Conservation (phyloP, 2,329 filamentous ascomycete genomes). For the Parafenestella ontariensis region DNA sequence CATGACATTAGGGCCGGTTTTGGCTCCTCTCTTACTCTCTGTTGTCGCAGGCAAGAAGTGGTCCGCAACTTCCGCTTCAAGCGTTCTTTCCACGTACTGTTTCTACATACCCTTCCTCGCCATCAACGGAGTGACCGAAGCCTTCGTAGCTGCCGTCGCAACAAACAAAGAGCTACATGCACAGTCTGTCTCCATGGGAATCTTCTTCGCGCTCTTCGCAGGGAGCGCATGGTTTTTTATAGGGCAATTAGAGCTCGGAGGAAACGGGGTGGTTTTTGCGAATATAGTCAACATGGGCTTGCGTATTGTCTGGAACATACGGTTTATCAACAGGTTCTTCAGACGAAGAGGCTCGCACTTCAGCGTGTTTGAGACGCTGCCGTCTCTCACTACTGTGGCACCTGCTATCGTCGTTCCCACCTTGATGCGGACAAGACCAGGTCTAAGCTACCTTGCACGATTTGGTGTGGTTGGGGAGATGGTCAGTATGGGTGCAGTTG, state of each 20-base stretch:
- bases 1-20: slow-evolving; percentile 73
- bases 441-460: slow-evolving; percentile 27
- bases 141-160: slow-evolving; percentile 89
- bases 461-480: slow-evolving; percentile 55
- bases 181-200: slow-evolving; percentile 85
- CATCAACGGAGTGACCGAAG: slow-evolving; percentile 88
- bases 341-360: slow-evolving; percentile 23
- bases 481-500: slow-evolving; percentile 46
- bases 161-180: slow-evolving; percentile 73
- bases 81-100: slow-evolving; percentile 80
- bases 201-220: slow-evolving; percentile 79
- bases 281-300: slow-evolving; percentile 91
- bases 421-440: slow-evolving; percentile 43
- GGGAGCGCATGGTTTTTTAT: slow-evolving; percentile 77
- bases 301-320: slow-evolving; percentile 79
- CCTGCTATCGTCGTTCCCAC: slow-evolving; percentile 47
- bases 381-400: slow-evolving; percentile 42
- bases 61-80: slow-evolving; percentile 74
- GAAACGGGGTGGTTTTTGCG: slow-evolving; percentile 80
- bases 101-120: slow-evolving; percentile 94
- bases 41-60: slow-evolving; percentile 80
- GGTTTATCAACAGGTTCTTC: slow-evolving; percentile 67
- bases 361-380: slow-evolving; percentile 25
- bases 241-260: slow-evolving; percentile 72
- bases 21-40: slow-evolving; percentile 75